A percentile compares a stretch with the other conserved stretches of the same genome.
Evolutionary conservation across 2,329 filamentous ascomycete genomes (phyloP).

Genomic region (Tolypocladium ophioglossoides): DNA sequence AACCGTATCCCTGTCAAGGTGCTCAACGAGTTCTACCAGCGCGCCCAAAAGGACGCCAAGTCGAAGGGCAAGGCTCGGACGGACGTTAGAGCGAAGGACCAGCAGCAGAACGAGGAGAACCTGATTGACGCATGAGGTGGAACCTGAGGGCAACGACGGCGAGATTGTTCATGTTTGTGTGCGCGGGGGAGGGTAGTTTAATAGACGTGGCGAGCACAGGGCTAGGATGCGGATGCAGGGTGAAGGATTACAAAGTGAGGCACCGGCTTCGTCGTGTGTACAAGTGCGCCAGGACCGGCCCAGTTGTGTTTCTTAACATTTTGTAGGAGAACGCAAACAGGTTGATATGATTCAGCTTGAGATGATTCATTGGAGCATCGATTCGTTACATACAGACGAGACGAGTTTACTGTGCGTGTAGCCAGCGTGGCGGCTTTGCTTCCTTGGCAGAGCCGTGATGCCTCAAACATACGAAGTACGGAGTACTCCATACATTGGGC

Average conservation of each 20-base stretch:
- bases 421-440: background rate
- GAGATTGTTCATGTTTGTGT: background rate
- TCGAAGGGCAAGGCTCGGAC: constrained; percentile 47
- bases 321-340: background rate
- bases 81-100: constrained; percentile 26
- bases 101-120: constrained; percentile 42
- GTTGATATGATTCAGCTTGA: background rate
- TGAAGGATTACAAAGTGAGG: background rate
- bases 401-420: background rate
- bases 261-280: background rate
- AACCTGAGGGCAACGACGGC: background rate
- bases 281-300: background rate
- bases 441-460: background rate
- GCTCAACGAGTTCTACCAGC: constrained; percentile 73
- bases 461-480: background rate
- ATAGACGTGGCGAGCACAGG: background rate
- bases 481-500: no score
- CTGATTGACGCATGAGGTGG: constrained; percentile 44
- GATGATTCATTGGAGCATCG: background rate
- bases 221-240: background rate
- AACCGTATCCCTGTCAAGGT: constrained; percentile 86
- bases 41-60: constrained; percentile 53
- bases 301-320: background rate
- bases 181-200: background rate
- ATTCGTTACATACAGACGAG: background rate